Evolutionary conservation across 2,329 filamentous ascomycete genomes (phyloP).

Genomic region (Raffaelea ambrosiae): DNA sequence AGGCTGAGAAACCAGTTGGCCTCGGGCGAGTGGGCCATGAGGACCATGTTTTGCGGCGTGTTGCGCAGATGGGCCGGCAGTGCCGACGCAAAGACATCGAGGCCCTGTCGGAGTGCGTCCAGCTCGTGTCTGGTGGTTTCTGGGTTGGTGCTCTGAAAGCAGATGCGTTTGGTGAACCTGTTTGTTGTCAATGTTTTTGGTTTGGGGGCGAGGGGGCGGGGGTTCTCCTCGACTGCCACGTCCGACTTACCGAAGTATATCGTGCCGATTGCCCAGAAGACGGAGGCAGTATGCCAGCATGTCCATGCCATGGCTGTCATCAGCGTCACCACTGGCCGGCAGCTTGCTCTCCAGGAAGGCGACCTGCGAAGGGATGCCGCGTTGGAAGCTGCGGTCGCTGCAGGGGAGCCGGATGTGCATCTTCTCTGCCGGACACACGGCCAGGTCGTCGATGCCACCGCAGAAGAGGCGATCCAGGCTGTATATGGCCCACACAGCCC

Average conservation of each 20-base stretch:
- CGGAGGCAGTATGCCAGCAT: conserved; percentile 2
- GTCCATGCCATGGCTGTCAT: not conserved
- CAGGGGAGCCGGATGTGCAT: conserved; percentile 13
- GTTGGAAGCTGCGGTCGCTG: conserved; percentile 2
- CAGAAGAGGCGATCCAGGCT: conserved; percentile 16
- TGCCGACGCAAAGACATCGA: not conserved
- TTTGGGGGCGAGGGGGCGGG: too few relatives aligned
- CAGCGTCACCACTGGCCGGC: too few relatives aligned
- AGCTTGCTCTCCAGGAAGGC: not conserved
- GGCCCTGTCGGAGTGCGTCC: not conserved
- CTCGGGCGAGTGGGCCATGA: conserved; percentile 3
- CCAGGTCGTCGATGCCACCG: conserved; percentile 20
- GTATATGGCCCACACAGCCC: conserved; percentile 20
- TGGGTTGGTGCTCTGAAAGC: not conserved
- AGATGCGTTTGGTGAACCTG: conserved; percentile 1
- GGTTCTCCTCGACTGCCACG: too few relatives aligned
- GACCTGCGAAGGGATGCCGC: not conserved
- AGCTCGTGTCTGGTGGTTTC: not conserved
- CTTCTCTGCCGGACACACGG: conserved; percentile 15
- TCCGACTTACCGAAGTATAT: not conserved
- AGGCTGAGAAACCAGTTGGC: conserved; percentile 2
- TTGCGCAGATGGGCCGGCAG: conserved; percentile 1
- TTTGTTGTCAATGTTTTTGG: too few relatives aligned
- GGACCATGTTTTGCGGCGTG: not conserved
- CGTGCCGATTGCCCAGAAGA: not conserved